A percentile compares a stretch with the other conserved stretches of the same genome.
These are phyloP conservation scores for Fragaria vesca DNA, from an alignment of 306 rosid genomes.

Conservation along the genomic window DNA sequence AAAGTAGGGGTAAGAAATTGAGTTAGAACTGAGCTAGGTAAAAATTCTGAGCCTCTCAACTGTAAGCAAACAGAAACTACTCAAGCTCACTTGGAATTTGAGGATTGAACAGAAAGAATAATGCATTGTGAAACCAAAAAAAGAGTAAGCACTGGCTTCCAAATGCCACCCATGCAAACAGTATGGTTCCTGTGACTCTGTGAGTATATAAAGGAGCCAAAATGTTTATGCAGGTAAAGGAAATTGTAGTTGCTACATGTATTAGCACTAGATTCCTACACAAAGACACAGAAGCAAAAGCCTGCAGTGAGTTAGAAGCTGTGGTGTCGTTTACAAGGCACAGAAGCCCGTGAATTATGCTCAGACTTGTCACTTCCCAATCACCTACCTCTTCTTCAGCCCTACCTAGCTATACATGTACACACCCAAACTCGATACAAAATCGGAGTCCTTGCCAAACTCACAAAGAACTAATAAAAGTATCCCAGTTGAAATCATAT, in stretches of 20 bases:
- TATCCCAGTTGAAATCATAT: background rate
- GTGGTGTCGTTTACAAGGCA: background rate
- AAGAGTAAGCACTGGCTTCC: background rate
- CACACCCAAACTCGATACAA: background rate
- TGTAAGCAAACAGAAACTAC: background rate
- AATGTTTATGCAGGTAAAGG: background rate
- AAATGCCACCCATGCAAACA: background rate
- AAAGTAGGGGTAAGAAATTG: background rate
- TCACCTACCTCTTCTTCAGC: background rate
- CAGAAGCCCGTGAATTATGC: conserved; percentile 14
- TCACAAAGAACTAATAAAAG: background rate
- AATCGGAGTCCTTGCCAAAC: background rate
- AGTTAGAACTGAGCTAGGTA: background rate
- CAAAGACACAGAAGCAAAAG: background rate
- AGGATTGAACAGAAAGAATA: background rate
- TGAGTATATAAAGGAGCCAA: background rate
- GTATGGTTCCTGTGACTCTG: background rate
- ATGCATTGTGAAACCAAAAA: background rate
- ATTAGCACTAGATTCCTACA: background rate
- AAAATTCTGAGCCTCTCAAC: background rate
- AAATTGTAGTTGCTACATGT: background rate
- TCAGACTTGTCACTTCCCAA: background rate
- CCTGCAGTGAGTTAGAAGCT: conserved; percentile 9
- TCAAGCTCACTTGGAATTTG: background rate
- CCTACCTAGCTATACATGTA: background rate